A percentile compares a stretch with the other conserved stretches of the same genome.
phyloP scores from a whole-genome alignment of 345 rosid genomes.

The Reutealis trisperma region DNA sequence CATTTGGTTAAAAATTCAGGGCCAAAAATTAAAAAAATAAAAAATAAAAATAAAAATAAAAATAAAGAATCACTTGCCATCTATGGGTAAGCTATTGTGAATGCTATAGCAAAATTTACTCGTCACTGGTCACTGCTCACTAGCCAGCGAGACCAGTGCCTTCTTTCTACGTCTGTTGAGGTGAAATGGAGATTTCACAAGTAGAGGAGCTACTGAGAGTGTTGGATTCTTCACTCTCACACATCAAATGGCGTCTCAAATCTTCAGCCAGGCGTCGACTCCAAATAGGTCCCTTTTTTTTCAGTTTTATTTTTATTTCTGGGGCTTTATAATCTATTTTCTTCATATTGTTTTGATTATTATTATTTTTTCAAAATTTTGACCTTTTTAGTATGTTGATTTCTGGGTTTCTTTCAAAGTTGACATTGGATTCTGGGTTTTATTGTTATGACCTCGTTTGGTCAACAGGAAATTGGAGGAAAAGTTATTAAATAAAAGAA shows the following conservation, averaged over 20 bases:
- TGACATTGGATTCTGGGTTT: background rate
- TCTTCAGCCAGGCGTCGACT: conserved; percentile 67
- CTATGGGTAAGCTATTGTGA: too few species aligned
- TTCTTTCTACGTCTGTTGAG: too few species aligned
- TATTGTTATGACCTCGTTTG: too few species aligned
- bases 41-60: too few species aligned
- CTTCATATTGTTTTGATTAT: background rate
- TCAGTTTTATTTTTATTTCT: background rate
- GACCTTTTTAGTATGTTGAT: background rate
- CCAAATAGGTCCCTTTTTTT: conserved; percentile 47
- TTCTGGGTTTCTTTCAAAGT: background rate
- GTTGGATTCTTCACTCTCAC: conserved; percentile 50
- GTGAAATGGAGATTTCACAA: background rate
- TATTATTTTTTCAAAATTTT: background rate
- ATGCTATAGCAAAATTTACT: too few species aligned
- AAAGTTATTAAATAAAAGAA: too few species aligned
- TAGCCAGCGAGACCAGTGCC: too few species aligned
- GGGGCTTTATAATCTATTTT: background rate
- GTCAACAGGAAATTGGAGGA: background rate
- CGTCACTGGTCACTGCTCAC: too few species aligned
- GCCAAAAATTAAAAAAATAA: too few species aligned
- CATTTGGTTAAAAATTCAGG: too few species aligned
- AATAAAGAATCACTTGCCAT: background rate
- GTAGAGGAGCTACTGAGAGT: conserved; percentile 48
- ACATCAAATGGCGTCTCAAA: conserved; percentile 73